phyloP scores from a whole-genome alignment of 2,329 filamentous ascomycete species.

The Colletotrichum nymphaeae region DNA sequence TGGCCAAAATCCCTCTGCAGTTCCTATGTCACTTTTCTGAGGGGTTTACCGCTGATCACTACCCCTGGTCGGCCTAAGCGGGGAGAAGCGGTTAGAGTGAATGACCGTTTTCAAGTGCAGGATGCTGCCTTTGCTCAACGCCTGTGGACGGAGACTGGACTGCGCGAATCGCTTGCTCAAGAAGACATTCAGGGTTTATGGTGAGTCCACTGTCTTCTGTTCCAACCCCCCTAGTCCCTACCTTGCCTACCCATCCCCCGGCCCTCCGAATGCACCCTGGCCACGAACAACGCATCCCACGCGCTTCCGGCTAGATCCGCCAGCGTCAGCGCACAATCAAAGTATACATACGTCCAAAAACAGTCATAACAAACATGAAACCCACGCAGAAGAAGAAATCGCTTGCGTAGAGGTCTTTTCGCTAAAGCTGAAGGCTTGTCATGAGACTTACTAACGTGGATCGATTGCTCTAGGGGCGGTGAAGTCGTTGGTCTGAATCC shows the following conservation, averaged over 20 bases:
- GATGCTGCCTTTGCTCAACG: constrained; percentile 79
- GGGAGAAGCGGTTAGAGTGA: constrained; percentile 85
- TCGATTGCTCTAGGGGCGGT: constrained; percentile 74
- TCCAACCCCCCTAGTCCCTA: not conserved
- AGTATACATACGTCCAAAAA: not conserved
- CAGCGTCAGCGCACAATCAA: not conserved
- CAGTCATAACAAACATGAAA: constrained; percentile 16
- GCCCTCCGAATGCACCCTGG: constrained; percentile 3
- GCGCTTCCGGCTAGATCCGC: constrained; percentile 31
- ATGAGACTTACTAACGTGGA: constrained; percentile 17
- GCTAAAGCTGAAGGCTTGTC: not conserved
- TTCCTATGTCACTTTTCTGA: constrained; percentile 79
- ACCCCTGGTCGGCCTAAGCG: constrained; percentile 83
- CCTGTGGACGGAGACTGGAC: constrained; percentile 81
- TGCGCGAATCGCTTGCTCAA: constrained; percentile 70
- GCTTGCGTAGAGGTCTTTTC: not conserved
- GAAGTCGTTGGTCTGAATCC: constrained; percentile 86
- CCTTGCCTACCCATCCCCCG: not conserved
- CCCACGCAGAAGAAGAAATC: constrained; percentile 13
- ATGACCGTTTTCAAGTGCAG: constrained; percentile 87
- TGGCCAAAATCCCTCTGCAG: constrained; percentile 81
- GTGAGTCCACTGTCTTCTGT: constrained; percentile 47
- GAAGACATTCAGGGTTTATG: constrained; percentile 54
- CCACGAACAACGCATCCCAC: constrained; percentile 6
- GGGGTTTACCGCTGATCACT: constrained; percentile 76